Percentiles rank a stretch among this genome's conserved stretches.
Conservation (phyloP, 495 filamentous ascomycete species). For the Platismatia glauca region DNA sequence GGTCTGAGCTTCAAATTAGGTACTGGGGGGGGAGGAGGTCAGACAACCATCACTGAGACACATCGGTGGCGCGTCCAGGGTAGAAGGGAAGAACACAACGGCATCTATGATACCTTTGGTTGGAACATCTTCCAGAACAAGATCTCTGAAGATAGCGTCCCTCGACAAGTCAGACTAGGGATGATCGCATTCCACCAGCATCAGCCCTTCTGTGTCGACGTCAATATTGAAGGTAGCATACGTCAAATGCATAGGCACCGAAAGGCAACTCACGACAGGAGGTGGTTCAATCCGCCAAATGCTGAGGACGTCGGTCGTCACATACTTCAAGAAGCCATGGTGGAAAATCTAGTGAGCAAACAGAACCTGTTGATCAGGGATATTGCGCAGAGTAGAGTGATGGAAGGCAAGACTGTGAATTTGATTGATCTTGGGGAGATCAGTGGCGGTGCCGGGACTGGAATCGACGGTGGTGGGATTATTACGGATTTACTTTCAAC, state of each 20-base stretch:
- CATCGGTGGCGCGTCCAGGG: not conserved
- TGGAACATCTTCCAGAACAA: conserved; percentile 1
- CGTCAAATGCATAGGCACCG: not conserved
- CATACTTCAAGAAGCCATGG: not conserved
- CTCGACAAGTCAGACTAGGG: conserved; percentile 5
- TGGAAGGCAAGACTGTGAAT: not conserved
- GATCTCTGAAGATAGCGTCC: conserved; percentile 1
- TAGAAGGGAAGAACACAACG: not conserved
- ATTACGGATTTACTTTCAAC: not conserved
- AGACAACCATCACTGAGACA: not conserved
- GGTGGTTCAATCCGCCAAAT: not conserved
- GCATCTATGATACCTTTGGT: conserved; percentile 3
- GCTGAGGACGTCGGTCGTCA: not conserved
- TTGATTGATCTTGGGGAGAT: not conserved
- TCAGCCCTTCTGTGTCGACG: conserved; percentile 3
- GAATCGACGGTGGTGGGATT: not conserved
- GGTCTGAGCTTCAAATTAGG: not conserved
- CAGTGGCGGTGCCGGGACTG: not conserved
- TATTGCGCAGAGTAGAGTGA: not conserved
- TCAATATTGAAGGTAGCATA: not conserved
- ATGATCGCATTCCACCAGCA: conserved; percentile 7
- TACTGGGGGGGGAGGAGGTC: not conserved
- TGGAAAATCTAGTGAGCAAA: not conserved
- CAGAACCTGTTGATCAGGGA: not conserved
- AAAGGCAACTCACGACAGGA: not conserved